A percentile compares a stretch with the other conserved stretches of the same genome.
Evolutionary conservation across 352 stramenopile species (phyloP).

Genomic region (Pseudoperonospora humuli): DNA sequence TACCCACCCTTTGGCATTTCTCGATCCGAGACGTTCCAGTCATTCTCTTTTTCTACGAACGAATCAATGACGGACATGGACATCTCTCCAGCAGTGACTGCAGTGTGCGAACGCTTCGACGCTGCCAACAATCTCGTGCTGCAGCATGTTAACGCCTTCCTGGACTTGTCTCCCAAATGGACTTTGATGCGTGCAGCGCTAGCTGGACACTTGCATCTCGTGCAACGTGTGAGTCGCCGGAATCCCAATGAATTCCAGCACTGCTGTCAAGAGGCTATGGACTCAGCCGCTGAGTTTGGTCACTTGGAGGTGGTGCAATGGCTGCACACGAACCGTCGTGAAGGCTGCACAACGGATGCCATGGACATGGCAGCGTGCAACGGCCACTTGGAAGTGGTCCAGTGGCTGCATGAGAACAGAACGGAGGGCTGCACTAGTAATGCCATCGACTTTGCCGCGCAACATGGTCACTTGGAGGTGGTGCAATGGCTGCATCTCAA

Average conservation of each 20-base stretch:
- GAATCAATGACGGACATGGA: background rate
- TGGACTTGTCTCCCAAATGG: slow-evolving; percentile 47
- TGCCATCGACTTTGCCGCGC: slow-evolving; percentile 62
- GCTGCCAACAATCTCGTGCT: slow-evolving; percentile 43
- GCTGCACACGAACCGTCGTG: slow-evolving; percentile 34
- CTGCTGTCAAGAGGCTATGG: slow-evolving; percentile 53
- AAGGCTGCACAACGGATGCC: slow-evolving; percentile 58
- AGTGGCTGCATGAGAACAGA: slow-evolving; percentile 56
- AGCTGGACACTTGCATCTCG: slow-evolving; percentile 37
- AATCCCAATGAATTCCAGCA: slow-evolving; percentile 32
- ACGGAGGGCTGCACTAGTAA: slow-evolving; percentile 46
- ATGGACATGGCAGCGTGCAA: slow-evolving; percentile 60
- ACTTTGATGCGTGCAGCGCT: slow-evolving; percentile 46
- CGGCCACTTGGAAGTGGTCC: slow-evolving; percentile 40
- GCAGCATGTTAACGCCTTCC: slow-evolving; percentile 38
- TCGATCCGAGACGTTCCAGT: background rate
- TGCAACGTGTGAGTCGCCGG: slow-evolving; percentile 35
- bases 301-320: slow-evolving; percentile 52
- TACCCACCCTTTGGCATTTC: background rate
- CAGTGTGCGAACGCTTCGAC: slow-evolving; percentile 38
- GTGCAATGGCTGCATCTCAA: slow-evolving; percentile 54
- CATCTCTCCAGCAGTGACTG: slow-evolving; percentile 42
- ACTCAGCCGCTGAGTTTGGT: slow-evolving; percentile 53
- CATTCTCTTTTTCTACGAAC: background rate
- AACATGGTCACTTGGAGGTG: slow-evolving; percentile 46